These are phyloP conservation scores for Abrus pulchellus DNA, from an alignment of 306 rosid genomes.

Conservation along the genomic window DNA sequence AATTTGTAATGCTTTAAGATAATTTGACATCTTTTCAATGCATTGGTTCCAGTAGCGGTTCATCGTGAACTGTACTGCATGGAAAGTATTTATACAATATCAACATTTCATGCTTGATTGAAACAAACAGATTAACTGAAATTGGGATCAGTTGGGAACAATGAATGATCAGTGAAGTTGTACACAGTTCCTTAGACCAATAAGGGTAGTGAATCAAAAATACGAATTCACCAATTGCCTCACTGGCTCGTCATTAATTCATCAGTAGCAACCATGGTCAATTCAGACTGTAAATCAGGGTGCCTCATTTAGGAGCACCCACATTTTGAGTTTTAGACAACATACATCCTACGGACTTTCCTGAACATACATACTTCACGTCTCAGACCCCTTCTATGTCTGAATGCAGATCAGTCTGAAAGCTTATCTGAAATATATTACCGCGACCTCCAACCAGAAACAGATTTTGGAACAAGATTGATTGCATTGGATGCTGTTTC, in stretches of 20 bases:
- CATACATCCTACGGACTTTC: constrained; percentile 38
- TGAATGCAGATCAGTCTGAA: constrained; percentile 3
- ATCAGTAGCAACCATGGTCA: constrained; percentile 16
- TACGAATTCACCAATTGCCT: constrained; percentile 20
- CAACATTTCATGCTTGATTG: constrained; percentile 20
- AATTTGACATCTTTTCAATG: not conserved
- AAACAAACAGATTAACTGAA: constrained; percentile 17
- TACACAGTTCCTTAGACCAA: constrained; percentile 8
- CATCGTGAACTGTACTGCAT: no score
- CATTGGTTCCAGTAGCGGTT: not conserved
- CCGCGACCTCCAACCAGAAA: constrained; percentile 84
- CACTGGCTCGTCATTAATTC: not conserved
- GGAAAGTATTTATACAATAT: not conserved
- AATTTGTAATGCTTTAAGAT: constrained; percentile 5
- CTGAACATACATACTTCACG: not conserved
- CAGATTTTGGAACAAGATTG: constrained; percentile 82
- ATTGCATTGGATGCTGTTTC: constrained; percentile 83
- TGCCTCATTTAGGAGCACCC: constrained; percentile 33
- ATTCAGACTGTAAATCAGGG: constrained; percentile 6
- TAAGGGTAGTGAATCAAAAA: constrained; percentile 8
- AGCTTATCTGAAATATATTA: constrained; percentile 50
- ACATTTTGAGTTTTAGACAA: not conserved
- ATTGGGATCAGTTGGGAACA: constrained; percentile 35
- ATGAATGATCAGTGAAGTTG: constrained; percentile 1
- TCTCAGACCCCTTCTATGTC: not conserved